Evolutionary conservation across 2,329 filamentous ascomycete genomes (phyloP), one percentile per base, ranked within the genome.

Genomic region (Colletotrichum kahawae): DNA sequence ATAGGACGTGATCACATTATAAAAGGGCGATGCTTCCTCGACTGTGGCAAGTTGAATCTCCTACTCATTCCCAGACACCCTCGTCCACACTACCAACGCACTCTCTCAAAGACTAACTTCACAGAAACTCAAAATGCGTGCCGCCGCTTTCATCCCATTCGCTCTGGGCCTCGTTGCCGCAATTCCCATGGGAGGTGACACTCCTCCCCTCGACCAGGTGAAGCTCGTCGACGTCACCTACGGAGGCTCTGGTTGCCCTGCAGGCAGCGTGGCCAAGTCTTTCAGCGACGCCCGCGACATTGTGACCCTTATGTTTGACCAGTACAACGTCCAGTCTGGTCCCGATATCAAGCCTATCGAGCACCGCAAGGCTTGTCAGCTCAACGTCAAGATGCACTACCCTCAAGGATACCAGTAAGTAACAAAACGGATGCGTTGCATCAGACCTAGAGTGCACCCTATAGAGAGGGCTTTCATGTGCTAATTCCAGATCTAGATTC

Each of bases 361-460:
- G 71, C 82, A 83, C 78, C 86, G 88, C 80, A 88, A 87, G 84
- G 89, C 90, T 82, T 90, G 88, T 83, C 87, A 89, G 80, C 81
- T 90, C 76, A 90, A 89, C 81, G 80, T 90, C 77, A 85, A 88
- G 81, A 82, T 90, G 71, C 80, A 84, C 71, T 89, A 89, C 79
- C 88, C 88, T 16, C 83, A 83, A 69, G 88, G 88, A 67, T 90
- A 88, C 84, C 87, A 89, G 81, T 90, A 36, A 48, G 67, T 63
- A 14, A 2, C 21, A 24, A 4, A 16, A 31, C 0, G 16, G 6
- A 31, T 21, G 0, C 5, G 0, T 16, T n/a, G 7, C 12, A 4
- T 2, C 18, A 10, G 8, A 67, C 43, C n/a, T 29, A 5, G 1
- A n/a, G 18, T 57, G 1, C 21, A 10, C 0, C 21, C 24, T 5